These are phyloP conservation scores for Jackrogersella multiformis DNA, from an alignment of 495 filamentous ascomycete species.

Conservation along the genomic window DNA sequence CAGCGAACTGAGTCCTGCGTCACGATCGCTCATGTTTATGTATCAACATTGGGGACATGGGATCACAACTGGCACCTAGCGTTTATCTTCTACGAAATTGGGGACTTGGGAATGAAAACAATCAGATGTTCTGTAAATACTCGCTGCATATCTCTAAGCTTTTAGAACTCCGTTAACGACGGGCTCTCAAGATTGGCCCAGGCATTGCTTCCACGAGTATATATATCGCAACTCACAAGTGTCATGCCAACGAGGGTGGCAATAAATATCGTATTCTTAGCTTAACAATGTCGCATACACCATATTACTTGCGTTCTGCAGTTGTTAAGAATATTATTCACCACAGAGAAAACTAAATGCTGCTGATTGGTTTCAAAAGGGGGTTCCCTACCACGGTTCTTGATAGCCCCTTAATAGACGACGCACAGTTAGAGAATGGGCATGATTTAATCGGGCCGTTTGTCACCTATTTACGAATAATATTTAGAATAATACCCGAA, in stretches of 20 bases:
- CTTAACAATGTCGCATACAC: not conserved
- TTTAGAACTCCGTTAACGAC: not conserved
- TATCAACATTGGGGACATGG: not conserved
- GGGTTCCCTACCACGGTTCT: too few species aligned
- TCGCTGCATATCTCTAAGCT: not conserved
- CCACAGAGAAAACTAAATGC: too few species aligned
- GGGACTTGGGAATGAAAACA: not conserved
- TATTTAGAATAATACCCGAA: too few species aligned
- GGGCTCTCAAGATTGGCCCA: too few species aligned
- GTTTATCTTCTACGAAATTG: conserved; percentile 2
- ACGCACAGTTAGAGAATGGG: too few species aligned
- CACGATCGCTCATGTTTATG: conserved; percentile 4
- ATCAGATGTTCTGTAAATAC: not conserved
- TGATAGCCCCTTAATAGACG: too few species aligned
- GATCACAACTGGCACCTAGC: not conserved
- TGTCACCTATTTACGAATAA: too few species aligned
- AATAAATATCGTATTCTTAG: not conserved
- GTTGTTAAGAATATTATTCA: too few species aligned
- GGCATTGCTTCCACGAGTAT: not conserved
- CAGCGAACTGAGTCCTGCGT: not conserved
- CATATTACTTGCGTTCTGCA: too few species aligned
- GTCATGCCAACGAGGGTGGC: not conserved
- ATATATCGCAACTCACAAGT: not conserved
- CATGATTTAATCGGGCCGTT: too few species aligned
- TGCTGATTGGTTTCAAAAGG: too few species aligned